A percentile compares a stretch with the other conserved stretches of the same genome.
Conservation (phyloP, 179 eudicot species). For the Amaranthus tricolor region DNA sequence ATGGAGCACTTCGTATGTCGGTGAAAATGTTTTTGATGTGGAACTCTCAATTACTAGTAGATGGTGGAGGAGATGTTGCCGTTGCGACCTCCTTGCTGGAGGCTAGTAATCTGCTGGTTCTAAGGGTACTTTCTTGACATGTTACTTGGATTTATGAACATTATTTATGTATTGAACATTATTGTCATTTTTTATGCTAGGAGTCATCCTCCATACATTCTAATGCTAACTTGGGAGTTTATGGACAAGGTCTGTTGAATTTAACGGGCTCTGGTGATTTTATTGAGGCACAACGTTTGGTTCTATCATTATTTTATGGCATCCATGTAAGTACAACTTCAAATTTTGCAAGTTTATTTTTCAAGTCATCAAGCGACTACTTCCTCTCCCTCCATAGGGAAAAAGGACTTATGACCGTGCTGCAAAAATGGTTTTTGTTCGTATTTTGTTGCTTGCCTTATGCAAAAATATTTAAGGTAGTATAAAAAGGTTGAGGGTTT, state of each 20-base stretch:
- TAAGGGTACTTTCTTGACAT: conserved; percentile 53
- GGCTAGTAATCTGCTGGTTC: conserved; percentile 91
- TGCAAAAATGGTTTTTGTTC: background rate
- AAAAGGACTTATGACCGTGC: background rate
- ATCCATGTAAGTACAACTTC: conserved; percentile 61
- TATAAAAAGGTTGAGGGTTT: background rate
- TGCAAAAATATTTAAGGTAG: background rate
- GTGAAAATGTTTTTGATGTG: conserved; percentile 95
- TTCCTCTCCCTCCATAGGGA: too few species aligned
- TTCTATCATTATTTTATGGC: conserved; percentile 81
- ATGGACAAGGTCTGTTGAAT: conserved; percentile 94
- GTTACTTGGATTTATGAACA: background rate
- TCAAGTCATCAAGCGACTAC: background rate
- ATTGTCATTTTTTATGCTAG: conserved; percentile 41
- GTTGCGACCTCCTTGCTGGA: conserved; percentile 87
- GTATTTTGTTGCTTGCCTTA: background rate
- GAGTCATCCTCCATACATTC: conserved; percentile 86
- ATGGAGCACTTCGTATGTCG: conserved; percentile 96
- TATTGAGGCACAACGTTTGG: conserved; percentile 97
- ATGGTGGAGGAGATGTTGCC: conserved; percentile 72
- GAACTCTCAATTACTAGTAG: conserved; percentile 77
- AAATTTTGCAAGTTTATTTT: background rate
- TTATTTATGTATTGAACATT: conserved; percentile 1
- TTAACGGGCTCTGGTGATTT: conserved; percentile 90
- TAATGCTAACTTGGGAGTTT: conserved; percentile 90